Evolutionary conservation across 2,329 filamentous ascomycete genomes (phyloP), one percentile per base, ranked within the genome.

Genomic region (Botrytis sinoallii): DNA sequence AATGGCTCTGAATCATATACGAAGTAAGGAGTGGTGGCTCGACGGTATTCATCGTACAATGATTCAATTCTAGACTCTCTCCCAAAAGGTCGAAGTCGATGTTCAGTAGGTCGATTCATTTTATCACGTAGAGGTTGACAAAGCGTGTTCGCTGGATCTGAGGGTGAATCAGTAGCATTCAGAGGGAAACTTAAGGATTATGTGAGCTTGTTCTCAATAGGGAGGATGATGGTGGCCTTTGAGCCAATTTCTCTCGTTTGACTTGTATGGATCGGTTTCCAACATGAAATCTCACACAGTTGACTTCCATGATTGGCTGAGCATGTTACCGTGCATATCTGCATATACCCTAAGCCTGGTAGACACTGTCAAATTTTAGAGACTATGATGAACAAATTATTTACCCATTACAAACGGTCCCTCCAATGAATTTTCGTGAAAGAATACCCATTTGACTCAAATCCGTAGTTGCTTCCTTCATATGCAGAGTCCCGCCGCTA

Each of bases 61-160:
- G 66, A 69, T n/a, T 59, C 66, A 57, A 44, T 32, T 42, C 66
- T 57, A 29, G 66, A 52, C 38, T 44, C 66, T 59, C 66, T 69
- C 42, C 66, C 66, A 25, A 69, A 69, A 69, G 66, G 48, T 42
- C 48, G 66, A 42, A 69, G 66, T 18, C 35, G 48, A 57, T 57
- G 66, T 69, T 69, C 66, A 52, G n/a, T 69, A 57, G 48, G 66
- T 35, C 66, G 66, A 69, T 69, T 69, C 66, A 69, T 69, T 9
- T 68, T 44, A 18, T 69, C 48, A n/a, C 38, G 16, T 59, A 16
- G n/a, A 6, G 48, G 29, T 32, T 69, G 66, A 32, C 12, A 32
- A 69, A n/a, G 48, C 38, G n/a, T n/a, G 40, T 42, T 69, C 35
- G 66, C 35, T 29, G 25, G 48, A 5, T 57, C 38, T 57, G 4